Base-by-base conservation (phyloP, 2,329 filamentous ascomycete species). In the Capronia coronata region DNA sequence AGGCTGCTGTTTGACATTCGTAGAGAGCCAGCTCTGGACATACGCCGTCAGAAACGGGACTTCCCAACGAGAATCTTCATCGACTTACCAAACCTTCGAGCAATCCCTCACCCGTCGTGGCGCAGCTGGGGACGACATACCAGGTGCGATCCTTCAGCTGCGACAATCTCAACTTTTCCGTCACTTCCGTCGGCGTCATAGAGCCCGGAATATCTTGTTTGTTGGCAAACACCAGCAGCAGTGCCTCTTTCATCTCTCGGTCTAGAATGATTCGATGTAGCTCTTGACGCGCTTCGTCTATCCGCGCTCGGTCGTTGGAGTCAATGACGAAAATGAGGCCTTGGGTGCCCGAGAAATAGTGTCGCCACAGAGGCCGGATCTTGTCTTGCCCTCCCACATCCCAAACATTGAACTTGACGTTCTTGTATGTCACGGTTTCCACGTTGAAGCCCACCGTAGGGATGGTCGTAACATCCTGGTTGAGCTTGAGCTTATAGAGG, bases 321-420 rank as follows among this genome's bases (percentile, higher is more conserved):
- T 98, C 93, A 64, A 98, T 88, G 61, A 98, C 93, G 75, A 97
- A 98, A 74, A 98, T 96, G 63, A 98, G 80, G 65, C 90, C 93
- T 75, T 97, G 93, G 52, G 93, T 97, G 65, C 90, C 85, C 61
- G 82, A 86, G 68, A 94, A 97, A 76, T 97, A 97, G 76, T 97
- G 91, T 72, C 91, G 84, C 91, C 91, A 97, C 54, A 97, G 76
- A 57, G 91, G 91, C 60, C 91, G 81, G 66, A 97, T 97, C 83
- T 97, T 97, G 79, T 97, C 91, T 77, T 97, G 91, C 59, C 91
- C 91, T 71, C 91, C 91, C 53, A 97, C 91, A 75, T 97, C 91
- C 91, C 91, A 97, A 57, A 97, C 91, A 65, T 94, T 97, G 77
- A 97, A 97, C 73, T 96, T 94, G 72, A 96, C 90, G 71, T 97